Percentiles rank a stretch among this genome's conserved stretches.
These are phyloP conservation scores for Chlorella sorokiniana DNA, from an alignment of 139 green algal species.

Conservation along the genomic window DNA sequence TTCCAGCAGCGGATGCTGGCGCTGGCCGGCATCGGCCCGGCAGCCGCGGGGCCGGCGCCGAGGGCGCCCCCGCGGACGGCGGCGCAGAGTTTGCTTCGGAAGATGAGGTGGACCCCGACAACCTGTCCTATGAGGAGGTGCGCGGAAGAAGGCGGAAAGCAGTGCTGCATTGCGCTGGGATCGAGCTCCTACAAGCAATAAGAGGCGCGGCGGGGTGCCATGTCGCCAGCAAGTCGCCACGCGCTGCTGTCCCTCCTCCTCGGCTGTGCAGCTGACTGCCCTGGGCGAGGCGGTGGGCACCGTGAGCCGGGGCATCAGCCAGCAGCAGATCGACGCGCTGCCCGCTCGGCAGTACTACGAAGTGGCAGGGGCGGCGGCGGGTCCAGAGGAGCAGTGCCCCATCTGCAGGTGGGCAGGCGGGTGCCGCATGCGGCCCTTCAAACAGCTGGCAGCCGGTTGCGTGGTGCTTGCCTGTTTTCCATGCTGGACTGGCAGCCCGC, in stretches of 20 bases:
- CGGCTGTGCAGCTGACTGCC: constrained; percentile 34
- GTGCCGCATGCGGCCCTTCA: neutral
- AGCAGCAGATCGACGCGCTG: constrained; percentile 29
- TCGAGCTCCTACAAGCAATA: no score
- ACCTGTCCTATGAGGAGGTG: constrained; percentile 53
- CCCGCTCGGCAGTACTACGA: constrained; percentile 23
- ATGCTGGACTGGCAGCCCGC: no score
- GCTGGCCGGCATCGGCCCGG: constrained; percentile 29
- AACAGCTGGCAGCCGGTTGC: neutral
- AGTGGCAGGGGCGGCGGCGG: constrained; percentile 6
- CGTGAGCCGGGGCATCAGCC: constrained; percentile 34
- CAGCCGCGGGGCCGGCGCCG: neutral
- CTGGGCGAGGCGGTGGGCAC: constrained; percentile 55
- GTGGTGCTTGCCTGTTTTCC: no score
- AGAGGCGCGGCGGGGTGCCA: no score
- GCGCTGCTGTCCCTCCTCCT: neutral
- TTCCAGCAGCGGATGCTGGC: constrained; percentile 46
- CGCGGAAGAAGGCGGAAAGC: no score
- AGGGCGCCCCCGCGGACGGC: neutral
- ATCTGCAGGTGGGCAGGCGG: constrained; percentile 8
- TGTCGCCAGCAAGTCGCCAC: no score
- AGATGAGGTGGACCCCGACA: constrained; percentile 42
- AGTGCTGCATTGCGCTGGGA: no score
- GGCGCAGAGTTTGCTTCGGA: constrained; percentile 6
- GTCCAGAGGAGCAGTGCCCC: constrained; percentile 32